These are phyloP conservation scores for Ustilago curta DNA, from an alignment of 1,284 basidiomycete species.

Conservation along the genomic window DNA sequence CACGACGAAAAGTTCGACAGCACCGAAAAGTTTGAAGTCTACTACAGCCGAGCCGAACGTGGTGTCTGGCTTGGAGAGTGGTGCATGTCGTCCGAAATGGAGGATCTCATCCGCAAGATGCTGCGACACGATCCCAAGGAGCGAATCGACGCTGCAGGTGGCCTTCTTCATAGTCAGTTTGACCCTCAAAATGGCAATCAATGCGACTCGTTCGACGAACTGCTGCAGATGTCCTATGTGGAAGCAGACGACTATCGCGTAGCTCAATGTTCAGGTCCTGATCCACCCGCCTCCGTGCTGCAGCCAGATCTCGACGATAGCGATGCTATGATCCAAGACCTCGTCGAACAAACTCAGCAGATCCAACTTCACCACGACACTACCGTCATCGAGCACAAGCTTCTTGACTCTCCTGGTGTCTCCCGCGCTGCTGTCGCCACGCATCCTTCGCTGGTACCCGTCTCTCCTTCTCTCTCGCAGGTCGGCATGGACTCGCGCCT, in stretches of 20 bases:
- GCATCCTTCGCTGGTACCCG: constrained; percentile 12
- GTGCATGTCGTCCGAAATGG: constrained; percentile 40
- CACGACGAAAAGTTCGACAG: constrained; percentile 52
- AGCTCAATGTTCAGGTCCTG: not conserved
- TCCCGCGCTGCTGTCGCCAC: constrained; percentile 24
- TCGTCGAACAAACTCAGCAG: constrained; percentile 21
- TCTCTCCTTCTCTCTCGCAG: constrained; percentile 40
- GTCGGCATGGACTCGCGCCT: constrained; percentile 52
- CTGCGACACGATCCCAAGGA: constrained; percentile 35
- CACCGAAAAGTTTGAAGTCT: constrained; percentile 53
- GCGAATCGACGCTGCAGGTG: constrained; percentile 45
- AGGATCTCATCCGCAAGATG: constrained; percentile 54
- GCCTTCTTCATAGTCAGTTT: constrained; percentile 40
- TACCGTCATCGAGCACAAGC: not conserved
- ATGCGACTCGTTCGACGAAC: constrained; percentile 44
- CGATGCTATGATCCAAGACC: constrained; percentile 31
- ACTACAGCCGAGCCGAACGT: constrained; percentile 52
- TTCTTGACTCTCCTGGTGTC: constrained; percentile 34
- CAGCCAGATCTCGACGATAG: constrained; percentile 22
- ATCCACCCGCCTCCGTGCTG: not conserved
- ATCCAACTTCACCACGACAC: not conserved
- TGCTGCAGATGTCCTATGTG: constrained; percentile 39
- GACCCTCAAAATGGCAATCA: constrained; percentile 20
- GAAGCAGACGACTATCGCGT: not conserved
- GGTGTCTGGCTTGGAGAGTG: constrained; percentile 52